Base-by-base conservation (phyloP, 768 basidiomycete species). In the Collybia sordida region DNA sequence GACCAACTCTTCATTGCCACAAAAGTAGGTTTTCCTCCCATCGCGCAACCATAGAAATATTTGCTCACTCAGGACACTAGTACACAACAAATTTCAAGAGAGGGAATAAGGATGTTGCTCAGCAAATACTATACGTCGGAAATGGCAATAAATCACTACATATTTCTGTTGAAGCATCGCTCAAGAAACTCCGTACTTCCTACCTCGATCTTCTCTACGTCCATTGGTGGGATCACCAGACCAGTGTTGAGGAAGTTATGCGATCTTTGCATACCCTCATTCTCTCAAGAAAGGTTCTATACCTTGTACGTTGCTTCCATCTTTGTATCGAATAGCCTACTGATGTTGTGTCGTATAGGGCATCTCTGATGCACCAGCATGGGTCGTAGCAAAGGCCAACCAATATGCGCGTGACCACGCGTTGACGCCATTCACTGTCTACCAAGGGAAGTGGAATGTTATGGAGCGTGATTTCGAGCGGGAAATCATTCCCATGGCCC, bases 201-300 rank as follows among this genome's bases (percentile, higher is more conserved):
- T 75, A 74, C 43, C 69, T 77, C 50, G 75, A 78, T 51, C 53
- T 76, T 27, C 60, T 77, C 12, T 76, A 77, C 56, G 35, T 75
- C 4, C 73, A 77, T 45, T 74, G 66, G 63, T 79, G 80, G 80
- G 81, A 83, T 57, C 78, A 67, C 47, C 59, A 67, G 5, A 78
- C 76, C 17, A 65, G 71, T 9, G 67, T 84, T 42, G 75, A 79
- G 57, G 82, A 86, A 61, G 64, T 83, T 36, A 81, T 85, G 80
- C 71, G 73, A 35, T 62, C 69, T 6, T 65, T 85, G 6, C 78
- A 85, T 53, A 64, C 70, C 17, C 70, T 85, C 27, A 77, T 85
- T 28, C 62, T 60, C 6, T 58, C 68, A 25, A 76, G 81, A 15
- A 81, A 83, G 54, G 79, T 82, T 3, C 59, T 77, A 4, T 78